Percentiles rank a stretch among this genome's conserved stretches.
Conservation (phyloP, 2,329 filamentous ascomycete species). For the Aureobasidium melanogenum region DNA sequence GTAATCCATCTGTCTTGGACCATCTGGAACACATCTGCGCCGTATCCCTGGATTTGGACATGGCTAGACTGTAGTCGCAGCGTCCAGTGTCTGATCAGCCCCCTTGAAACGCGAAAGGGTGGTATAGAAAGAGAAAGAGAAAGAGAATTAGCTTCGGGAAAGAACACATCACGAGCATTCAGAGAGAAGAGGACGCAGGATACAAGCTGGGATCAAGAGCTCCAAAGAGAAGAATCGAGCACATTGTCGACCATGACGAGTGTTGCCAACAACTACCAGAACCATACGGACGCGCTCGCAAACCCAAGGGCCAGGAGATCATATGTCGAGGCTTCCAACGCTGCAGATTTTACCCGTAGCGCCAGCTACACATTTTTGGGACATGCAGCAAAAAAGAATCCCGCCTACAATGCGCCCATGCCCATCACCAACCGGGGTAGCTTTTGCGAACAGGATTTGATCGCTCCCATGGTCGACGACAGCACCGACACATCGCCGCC, state of each 20-base stretch:
- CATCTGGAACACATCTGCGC: not conserved
- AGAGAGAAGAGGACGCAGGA: not conserved
- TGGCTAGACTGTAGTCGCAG: not conserved
- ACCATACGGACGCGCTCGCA: not conserved
- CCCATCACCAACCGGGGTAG: constrained; percentile 38
- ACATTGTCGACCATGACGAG: constrained; percentile 6
- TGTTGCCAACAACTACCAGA: not conserved
- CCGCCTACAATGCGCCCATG: constrained; percentile 16
- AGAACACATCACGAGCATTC: not conserved
- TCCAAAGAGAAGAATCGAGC: not conserved
- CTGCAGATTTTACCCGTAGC: constrained; percentile 38
- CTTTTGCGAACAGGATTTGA: constrained; percentile 40
- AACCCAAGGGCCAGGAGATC: not conserved
- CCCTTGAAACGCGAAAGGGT: not conserved
- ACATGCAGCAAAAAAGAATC: constrained; percentile 22
- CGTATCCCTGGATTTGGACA: not conserved
- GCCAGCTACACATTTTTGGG: constrained; percentile 52
- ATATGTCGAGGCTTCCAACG: not conserved
- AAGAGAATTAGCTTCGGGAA: not conserved
- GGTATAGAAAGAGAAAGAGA: not conserved
- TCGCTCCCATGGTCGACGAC: constrained; percentile 23
- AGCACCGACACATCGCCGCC: constrained; percentile 26
- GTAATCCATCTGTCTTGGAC: not conserved
- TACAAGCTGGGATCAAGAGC: not conserved
- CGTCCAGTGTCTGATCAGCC: not conserved